Evolutionary conservation across 2,329 filamentous ascomycete genomes (phyloP).

Genomic region (Penicillium italicum): DNA sequence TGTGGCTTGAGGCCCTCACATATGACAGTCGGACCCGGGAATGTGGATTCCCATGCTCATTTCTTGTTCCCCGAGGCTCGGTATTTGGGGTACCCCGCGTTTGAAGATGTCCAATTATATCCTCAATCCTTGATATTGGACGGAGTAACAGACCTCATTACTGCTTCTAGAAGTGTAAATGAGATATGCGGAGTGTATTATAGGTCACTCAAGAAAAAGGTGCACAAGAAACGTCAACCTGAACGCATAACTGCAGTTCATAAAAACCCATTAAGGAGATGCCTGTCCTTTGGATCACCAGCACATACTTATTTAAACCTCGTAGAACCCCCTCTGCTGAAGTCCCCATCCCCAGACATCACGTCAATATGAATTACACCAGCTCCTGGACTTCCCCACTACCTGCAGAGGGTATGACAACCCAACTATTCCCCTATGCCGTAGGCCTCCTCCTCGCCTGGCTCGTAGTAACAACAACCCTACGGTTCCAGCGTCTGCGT

Average conservation of each 20-base stretch:
- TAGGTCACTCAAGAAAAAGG: background rate
- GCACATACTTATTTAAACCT: background rate
- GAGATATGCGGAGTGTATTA: background rate
- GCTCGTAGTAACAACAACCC: constrained; percentile 25
- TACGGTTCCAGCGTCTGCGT: constrained; percentile 36
- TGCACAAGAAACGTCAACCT: too few species aligned
- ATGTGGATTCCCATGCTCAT: background rate
- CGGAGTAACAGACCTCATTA: background rate
- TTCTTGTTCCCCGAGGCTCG: background rate
- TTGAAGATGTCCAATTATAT: background rate
- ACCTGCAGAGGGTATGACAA: background rate
- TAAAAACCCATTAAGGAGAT: background rate
- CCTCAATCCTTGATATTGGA: too few species aligned
- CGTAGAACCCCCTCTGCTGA: background rate
- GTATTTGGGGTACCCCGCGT: background rate
- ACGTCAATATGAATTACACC: background rate
- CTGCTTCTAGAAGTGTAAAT: background rate
- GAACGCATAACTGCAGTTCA: background rate
- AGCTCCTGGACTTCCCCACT: background rate
- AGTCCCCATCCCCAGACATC: background rate
- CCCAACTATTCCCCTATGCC: constrained; percentile 22
- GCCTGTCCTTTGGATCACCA: background rate
- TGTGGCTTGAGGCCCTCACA: background rate
- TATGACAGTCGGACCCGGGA: background rate
- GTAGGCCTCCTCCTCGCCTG: constrained; percentile 26